These are phyloP conservation scores for Maudiozyma pseudohumilis DNA, from an alignment of 805 yeast genomes.

Conservation along the genomic window DNA sequence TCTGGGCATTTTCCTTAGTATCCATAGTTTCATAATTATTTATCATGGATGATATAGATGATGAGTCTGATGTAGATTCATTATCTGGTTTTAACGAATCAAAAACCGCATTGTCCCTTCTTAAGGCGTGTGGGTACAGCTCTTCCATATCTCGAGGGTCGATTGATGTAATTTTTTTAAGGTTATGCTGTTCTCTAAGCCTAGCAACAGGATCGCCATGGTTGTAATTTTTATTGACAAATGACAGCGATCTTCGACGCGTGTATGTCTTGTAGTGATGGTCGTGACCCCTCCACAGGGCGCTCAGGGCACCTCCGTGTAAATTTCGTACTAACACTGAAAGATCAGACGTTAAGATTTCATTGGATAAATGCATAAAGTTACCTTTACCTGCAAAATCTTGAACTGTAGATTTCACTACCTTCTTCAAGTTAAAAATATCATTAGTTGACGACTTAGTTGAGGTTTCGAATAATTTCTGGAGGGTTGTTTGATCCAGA, in stretches of 20 bases:
- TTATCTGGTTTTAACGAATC: not conserved
- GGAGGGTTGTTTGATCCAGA: conserved; percentile 48
- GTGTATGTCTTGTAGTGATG: conserved; percentile 24
- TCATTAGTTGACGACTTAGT: conserved; percentile 36
- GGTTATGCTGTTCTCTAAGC: not conserved
- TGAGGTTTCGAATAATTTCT: conserved; percentile 38
- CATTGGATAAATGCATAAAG: conserved; percentile 29
- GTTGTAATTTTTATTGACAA: conserved; percentile 9
- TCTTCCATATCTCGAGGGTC: conserved; percentile 10
- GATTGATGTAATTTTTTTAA: conserved; percentile 2
- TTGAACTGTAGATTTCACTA: conserved; percentile 63
- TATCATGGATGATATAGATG: conserved; percentile 16
- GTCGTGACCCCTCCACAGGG: conserved; percentile 46
- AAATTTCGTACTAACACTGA: conserved; percentile 24
- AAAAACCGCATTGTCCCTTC: not conserved
- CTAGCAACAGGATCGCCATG: conserved; percentile 18
- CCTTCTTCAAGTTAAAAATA: conserved; percentile 47
- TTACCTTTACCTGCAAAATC: conserved; percentile 42
- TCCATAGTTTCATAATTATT: conserved; percentile 20
- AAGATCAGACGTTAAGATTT: conserved; percentile 33
- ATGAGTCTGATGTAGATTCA: not conserved
- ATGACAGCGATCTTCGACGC: conserved; percentile 10
- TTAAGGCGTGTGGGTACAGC: not conserved
- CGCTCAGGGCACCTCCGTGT: conserved; percentile 30
- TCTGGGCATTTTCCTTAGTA: conserved; percentile 9